Base-by-base conservation (phyloP, 192 early-diverging fungal genomes). In the Linnemannia schmuckeri region DNA sequence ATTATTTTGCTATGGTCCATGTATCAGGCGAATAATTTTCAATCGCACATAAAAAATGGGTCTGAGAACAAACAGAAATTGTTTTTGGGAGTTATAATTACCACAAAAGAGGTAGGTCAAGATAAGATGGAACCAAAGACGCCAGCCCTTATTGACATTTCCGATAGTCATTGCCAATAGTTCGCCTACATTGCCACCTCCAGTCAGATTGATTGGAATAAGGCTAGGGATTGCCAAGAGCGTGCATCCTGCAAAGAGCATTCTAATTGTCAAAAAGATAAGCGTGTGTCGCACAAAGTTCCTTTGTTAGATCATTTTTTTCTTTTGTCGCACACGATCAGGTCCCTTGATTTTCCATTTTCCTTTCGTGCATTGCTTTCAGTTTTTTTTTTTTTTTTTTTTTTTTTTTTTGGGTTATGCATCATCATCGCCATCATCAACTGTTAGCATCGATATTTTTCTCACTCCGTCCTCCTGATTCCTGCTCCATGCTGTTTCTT, bases 41-140 rank as follows among this genome's bases (percentile, higher is more conserved):
- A 18, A 82, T 82, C 79, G 80, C 79, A 46, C 0, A 89, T 83
- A 30, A 80, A 70, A 33, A 89, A 38, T 3, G 79, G 74, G 2
- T 20, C 6, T 17, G 17, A 4, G 17, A 52, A 18, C 18, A 52
- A 20, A 4, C 38, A 57, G 27, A 46, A 27, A 61, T n/a, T 24
- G 2, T 52, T 1, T 15, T 54, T 30, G 35, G 44, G 30, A 22
- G 33, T 46, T 61, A 6, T 18, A 88, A 89, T 88, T 92, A 95
- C 94, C 74, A 35, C 75, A 83, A 61, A 93, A 89, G 6, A 93
- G 13, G 40, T 89, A 85, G 42, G 91, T 87, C 15, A 95, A 74
- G 3, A 91, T 83, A 15, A 96, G 83, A 78, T 96, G 96, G 13
- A 93, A 93, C 96, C 96, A 97, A 10, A 95, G 90, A 33, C 92